Conservation (phyloP, 164 flowering plant species). For the Annona cherimola region DNA sequence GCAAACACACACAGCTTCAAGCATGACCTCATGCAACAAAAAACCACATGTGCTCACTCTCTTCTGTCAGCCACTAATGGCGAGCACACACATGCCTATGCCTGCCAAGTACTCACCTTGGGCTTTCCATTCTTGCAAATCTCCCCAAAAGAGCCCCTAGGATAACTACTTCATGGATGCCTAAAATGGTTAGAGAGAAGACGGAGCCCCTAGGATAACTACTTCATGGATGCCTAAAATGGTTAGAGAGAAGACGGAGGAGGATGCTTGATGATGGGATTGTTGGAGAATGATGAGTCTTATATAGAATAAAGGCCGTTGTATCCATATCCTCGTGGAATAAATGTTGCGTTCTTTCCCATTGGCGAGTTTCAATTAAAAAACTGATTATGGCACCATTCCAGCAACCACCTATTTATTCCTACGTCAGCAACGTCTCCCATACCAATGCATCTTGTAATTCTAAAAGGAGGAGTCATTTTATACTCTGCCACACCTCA, state of each 20-base stretch:
- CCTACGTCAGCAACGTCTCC: constrained; percentile 18
- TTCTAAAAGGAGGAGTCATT: constrained; percentile 16
- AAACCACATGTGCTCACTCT: constrained; percentile 15
- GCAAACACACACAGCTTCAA: constrained; percentile 62
- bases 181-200: background rate
- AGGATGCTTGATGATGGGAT: background rate
- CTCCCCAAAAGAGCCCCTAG: background rate
- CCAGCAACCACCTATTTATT: background rate
- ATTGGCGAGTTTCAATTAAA: background rate
- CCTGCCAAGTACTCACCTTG: background rate
- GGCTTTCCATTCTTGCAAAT: background rate
- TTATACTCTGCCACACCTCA: background rate
- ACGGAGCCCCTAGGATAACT: background rate
- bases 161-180: background rate
- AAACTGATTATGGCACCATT: background rate
- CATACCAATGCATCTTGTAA: constrained; percentile 49
- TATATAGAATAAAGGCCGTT: background rate
- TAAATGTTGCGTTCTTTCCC: background rate
- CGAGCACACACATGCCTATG: background rate
- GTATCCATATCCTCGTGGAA: background rate
- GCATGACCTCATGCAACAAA: constrained; percentile 50
- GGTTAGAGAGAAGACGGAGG: background rate
- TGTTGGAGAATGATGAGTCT: background rate
- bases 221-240: background rate
- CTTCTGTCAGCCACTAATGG: constrained; percentile 9